phyloP scores from a whole-genome alignment of 192 early-diverging fungal species.

The Geranomyces michiganensis region DNA sequence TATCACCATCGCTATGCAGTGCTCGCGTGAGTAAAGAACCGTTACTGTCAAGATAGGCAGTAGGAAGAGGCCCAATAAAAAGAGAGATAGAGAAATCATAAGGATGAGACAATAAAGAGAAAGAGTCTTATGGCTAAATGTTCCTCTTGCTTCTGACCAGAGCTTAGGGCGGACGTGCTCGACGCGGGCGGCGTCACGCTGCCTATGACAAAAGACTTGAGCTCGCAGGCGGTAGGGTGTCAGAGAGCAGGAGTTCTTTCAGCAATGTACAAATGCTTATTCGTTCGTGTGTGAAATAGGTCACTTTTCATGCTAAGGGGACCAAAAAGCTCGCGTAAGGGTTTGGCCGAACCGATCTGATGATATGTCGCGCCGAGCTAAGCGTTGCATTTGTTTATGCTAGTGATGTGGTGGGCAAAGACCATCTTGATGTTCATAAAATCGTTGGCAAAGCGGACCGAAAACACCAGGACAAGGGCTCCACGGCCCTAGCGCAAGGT shows the following conservation, averaged over 20 bases:
- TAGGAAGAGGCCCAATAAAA: background rate
- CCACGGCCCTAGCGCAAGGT: background rate
- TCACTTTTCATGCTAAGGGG: background rate
- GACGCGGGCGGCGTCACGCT: constrained; percentile 67
- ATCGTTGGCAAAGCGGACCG: constrained; percentile 20
- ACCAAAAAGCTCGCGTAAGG: background rate
- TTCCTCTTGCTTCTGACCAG: constrained; percentile 28
- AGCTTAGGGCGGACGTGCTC: constrained; percentile 66
- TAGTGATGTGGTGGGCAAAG: constrained; percentile 10
- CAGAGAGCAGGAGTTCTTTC: background rate
- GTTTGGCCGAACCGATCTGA: background rate
- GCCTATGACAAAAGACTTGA: constrained; percentile 56
- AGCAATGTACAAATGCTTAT: no score
- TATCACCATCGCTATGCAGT: constrained; percentile 86
- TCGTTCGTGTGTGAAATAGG: background rate
- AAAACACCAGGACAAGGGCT: background rate
- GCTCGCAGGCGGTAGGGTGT: constrained; percentile 40
- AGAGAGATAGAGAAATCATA: background rate
- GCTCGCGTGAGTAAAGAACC: constrained; percentile 48
- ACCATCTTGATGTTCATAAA: constrained; percentile 26
- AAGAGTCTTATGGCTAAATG: no score
- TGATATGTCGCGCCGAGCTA: background rate
- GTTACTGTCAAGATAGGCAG: background rate
- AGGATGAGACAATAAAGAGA: no score
- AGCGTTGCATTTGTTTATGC: background rate